Conservation (phyloP, 805 yeast species). For the Sugiyamaella smithiae region DNA sequence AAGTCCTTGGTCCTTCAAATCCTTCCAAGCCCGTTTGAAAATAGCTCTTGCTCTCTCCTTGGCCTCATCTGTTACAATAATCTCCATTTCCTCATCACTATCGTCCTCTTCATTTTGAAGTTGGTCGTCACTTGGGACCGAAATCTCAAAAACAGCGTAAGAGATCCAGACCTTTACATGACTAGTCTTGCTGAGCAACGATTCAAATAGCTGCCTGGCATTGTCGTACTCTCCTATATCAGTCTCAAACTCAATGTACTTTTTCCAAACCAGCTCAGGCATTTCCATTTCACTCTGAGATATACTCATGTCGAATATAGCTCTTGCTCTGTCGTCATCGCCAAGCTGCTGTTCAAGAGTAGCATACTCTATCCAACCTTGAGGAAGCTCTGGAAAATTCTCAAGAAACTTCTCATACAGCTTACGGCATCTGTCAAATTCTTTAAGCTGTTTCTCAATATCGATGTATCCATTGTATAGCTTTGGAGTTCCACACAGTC, state of each 20-base stretch:
- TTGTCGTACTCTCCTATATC: conserved; percentile 56
- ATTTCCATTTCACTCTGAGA: conserved; percentile 29
- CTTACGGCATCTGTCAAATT: conserved; percentile 75
- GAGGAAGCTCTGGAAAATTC: conserved; percentile 39
- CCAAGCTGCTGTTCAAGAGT: conserved; percentile 64
- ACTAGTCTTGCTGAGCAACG: conserved; percentile 36
- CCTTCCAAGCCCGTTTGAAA: conserved; percentile 52
- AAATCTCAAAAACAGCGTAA: conserved; percentile 67
- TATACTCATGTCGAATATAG: conserved; percentile 55
- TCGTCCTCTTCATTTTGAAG: conserved; percentile 35
- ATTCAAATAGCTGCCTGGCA: conserved; percentile 52
- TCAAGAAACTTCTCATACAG: conserved; percentile 68
- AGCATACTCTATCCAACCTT: conserved; percentile 63
- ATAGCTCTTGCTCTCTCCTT: conserved; percentile 49
- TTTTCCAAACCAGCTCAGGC: conserved; percentile 35
- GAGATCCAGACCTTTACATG: conserved; percentile 55
- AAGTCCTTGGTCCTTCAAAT: conserved; percentile 39
- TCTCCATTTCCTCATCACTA: conserved; percentile 46
- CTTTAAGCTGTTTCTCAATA: conserved; percentile 65
- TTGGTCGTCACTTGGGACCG: conserved; percentile 50
- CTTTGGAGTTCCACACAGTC: conserved; percentile 51
- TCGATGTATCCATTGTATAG: conserved; percentile 63
- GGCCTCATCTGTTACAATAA: conserved; percentile 51
- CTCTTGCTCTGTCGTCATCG: conserved; percentile 66
- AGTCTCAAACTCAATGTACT: conserved; percentile 56